Evolutionary conservation across 306 rosid genomes (phyloP).

Genomic region (Luffa acutangula): DNA sequence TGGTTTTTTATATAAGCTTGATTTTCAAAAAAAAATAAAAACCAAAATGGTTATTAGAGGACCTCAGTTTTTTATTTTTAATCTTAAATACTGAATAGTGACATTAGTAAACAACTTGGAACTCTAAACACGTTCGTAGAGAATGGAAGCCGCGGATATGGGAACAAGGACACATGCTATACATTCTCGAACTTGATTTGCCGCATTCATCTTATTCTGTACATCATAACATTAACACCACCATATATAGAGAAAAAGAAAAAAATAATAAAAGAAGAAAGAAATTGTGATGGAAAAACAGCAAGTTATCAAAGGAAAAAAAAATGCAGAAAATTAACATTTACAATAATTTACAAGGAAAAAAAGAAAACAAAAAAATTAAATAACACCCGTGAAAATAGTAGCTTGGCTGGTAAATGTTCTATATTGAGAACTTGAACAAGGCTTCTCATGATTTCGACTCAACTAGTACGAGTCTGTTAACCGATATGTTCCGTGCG

Average conservation of each 20-base stretch:
- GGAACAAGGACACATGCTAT: not conserved
- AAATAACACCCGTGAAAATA: not conserved
- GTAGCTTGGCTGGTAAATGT: not conserved
- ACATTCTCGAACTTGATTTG: not conserved
- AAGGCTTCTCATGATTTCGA: not conserved
- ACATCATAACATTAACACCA: not conserved
- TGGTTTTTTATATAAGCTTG: too few relatives aligned
- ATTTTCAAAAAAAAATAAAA: too few relatives aligned
- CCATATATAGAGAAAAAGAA: not conserved
- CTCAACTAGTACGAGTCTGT: not conserved
- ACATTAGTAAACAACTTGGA: not conserved
- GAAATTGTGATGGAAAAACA: not conserved
- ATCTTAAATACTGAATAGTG: not conserved
- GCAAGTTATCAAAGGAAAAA: not conserved
- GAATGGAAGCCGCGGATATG: not conserved
- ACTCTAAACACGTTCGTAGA: not conserved
- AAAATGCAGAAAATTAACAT: not conserved
- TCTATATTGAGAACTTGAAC: not conserved
- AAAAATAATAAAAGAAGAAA: not conserved
- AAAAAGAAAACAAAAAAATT: not conserved
- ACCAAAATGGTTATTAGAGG: too few relatives aligned
- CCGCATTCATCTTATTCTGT: not conserved
- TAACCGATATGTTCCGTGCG: not conserved
- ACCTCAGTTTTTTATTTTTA: too few relatives aligned
- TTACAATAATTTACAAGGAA: constrained; percentile 3